phyloP scores from a whole-genome alignment of 2,329 filamentous ascomycete genomes.

The Penicillium rolfsii region DNA sequence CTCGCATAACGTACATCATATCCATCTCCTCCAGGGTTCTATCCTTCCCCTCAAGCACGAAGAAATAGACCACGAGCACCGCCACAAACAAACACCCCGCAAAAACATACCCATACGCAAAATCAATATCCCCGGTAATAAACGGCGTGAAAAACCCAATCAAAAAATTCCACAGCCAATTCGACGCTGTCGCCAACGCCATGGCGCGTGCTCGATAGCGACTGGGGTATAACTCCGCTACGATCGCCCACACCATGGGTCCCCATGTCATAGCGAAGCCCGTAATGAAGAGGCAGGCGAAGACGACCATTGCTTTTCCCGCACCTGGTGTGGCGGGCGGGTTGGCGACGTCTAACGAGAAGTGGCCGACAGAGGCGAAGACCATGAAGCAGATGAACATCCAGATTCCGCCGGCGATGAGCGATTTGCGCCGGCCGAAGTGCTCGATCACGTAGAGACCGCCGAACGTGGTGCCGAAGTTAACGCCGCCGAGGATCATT shows the following conservation, averaged over 20 bases:
- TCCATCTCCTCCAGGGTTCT: slow-evolving; percentile 75
- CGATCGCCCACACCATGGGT: slow-evolving; percentile 58
- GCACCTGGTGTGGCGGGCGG: slow-evolving; percentile 51
- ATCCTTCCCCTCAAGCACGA: slow-evolving; percentile 72
- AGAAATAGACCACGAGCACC: slow-evolving; percentile 69
- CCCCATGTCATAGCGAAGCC: slow-evolving; percentile 72
- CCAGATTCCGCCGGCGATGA: slow-evolving; percentile 69
- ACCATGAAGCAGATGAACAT: slow-evolving; percentile 67
- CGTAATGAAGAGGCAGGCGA: slow-evolving; percentile 72
- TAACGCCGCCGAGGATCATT: slow-evolving; percentile 69
- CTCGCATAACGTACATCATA: slow-evolving; percentile 68
- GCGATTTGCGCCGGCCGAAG: slow-evolving; percentile 68
- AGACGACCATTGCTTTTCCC: slow-evolving; percentile 70
- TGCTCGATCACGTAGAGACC: slow-evolving; percentile 71
- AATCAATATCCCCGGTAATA: slow-evolving; percentile 71
- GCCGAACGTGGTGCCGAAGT: slow-evolving; percentile 67
- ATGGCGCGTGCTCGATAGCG: slow-evolving; percentile 70
- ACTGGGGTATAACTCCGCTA: slow-evolving; percentile 47
- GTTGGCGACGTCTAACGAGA: slow-evolving; percentile 41
- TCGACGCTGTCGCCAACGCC: slow-evolving; percentile 73
- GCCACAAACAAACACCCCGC: slow-evolving; percentile 69
- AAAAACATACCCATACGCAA: slow-evolving; percentile 76
- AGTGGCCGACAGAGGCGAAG: slow-evolving; percentile 62
- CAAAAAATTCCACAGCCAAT: slow-evolving; percentile 75
- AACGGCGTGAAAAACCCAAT: slow-evolving; percentile 78